Percentiles rank a stretch among this genome's conserved stretches.
phyloP scores from a whole-genome alignment of 371 early-diverging fungal genomes.

The Phascolomyces articulosus region DNA sequence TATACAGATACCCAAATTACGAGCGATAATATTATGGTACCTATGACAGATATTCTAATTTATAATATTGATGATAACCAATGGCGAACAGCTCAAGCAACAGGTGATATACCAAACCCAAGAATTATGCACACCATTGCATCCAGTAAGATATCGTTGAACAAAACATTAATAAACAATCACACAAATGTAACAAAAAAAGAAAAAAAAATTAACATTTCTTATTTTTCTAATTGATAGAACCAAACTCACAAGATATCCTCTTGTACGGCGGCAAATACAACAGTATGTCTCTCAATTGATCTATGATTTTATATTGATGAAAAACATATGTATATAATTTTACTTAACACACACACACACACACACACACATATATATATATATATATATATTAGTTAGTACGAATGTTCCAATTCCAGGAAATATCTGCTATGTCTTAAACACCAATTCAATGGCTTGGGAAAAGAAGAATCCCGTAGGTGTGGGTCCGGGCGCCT shows the following conservation, averaged over 20 bases:
- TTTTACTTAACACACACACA: neutral
- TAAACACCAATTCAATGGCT: neutral
- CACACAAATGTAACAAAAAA: neutral
- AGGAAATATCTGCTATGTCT: neutral
- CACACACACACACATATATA: neutral
- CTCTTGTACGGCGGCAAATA: neutral
- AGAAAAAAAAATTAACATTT: too few relatives aligned
- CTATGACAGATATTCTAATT: neutral
- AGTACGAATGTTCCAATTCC: neutral
- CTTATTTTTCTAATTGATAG: too few relatives aligned
- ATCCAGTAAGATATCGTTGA: neutral
- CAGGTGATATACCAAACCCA: neutral
- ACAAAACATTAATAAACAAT: too few relatives aligned
- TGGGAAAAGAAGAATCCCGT: neutral
- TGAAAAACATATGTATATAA: neutral
- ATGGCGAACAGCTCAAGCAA: neutral
- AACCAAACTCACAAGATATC: neutral
- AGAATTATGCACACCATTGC: neutral
- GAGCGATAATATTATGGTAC: neutral
- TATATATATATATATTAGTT: neutral
- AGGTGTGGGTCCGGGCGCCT: neutral
- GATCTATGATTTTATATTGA: neutral
- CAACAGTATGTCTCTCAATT: neutral
- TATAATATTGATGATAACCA: neutral
- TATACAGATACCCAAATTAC: neutral